These are phyloP conservation scores for Fusarium sulawesiense DNA, from an alignment of 2,329 filamentous ascomycete species.

Conservation along the genomic window DNA sequence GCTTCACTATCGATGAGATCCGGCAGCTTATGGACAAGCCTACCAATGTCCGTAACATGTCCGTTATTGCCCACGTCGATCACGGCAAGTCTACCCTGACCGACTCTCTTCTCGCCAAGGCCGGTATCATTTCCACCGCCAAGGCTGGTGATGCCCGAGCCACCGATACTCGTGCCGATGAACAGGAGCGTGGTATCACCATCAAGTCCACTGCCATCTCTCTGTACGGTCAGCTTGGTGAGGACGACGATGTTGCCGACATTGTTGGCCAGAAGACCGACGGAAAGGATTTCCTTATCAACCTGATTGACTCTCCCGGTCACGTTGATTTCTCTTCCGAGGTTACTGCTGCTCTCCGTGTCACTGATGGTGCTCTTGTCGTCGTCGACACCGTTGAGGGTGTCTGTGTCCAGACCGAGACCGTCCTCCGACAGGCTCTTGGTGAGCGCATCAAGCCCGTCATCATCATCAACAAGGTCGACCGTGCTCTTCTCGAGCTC, in stretches of 20 bases:
- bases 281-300: slow-evolving; percentile 98
- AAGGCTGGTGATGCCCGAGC: slow-evolving; percentile 97
- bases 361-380: slow-evolving; percentile 99
- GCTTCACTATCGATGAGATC: slow-evolving; percentile 98
- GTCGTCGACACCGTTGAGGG: slow-evolving; percentile 99
- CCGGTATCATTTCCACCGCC: slow-evolving; percentile 98
- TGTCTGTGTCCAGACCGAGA: slow-evolving; percentile 99
- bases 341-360: slow-evolving; percentile 98
- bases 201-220: slow-evolving; percentile 99
- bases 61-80: slow-evolving; percentile 99
- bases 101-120: slow-evolving; percentile 98
- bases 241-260: slow-evolving; percentile 92
- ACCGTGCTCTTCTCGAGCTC: slow-evolving; percentile 98
- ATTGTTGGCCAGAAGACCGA: slow-evolving; percentile 88
- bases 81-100: slow-evolving; percentile 99
- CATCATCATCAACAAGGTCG: slow-evolving; percentile 99
- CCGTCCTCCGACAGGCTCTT: slow-evolving; percentile 97
- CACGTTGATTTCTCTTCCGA: slow-evolving; percentile 99
- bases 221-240: slow-evolving; percentile 86
- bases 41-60: slow-evolving; percentile 91
- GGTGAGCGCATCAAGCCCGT: slow-evolving; percentile 99
- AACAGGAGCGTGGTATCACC: slow-evolving; percentile 99
- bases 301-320: slow-evolving; percentile 99
- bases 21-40: slow-evolving; percentile 83
- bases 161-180: slow-evolving; percentile 96